These are phyloP conservation scores for Neurospora hispaniola DNA, from an alignment of 495 filamentous ascomycete species.

Conservation along the genomic window DNA sequence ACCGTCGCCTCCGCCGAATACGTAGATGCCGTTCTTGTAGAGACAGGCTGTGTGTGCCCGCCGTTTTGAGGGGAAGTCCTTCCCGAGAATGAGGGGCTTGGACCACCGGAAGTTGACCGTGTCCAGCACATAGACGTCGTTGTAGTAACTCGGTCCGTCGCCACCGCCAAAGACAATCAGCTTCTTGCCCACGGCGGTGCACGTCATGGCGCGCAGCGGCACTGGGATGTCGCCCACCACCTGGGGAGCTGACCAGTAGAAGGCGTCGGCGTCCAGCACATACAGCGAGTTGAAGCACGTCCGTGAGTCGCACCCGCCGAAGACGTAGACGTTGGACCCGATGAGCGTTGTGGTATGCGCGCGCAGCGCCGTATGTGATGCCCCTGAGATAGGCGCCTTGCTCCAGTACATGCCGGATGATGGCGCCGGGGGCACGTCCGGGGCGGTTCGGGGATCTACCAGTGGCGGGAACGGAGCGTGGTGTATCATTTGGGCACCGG, in stretches of 20 bases:
- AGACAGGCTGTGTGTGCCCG: conserved; percentile 55
- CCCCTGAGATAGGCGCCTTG: conserved; percentile 44
- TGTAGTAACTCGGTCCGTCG: conserved; percentile 57
- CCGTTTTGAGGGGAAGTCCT: conserved; percentile 41
- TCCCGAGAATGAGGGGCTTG: conserved; percentile 42
- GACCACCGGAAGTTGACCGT: conserved; percentile 53
- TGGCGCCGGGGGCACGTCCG: conserved; percentile 49
- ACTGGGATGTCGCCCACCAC: conserved; percentile 51
- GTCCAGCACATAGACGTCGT: conserved; percentile 58
- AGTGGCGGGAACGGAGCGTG: conserved; percentile 43
- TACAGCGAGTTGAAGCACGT: conserved; percentile 57
- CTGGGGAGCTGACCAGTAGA: conserved; percentile 49
- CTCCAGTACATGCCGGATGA: conserved; percentile 63
- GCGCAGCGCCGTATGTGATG: conserved; percentile 44
- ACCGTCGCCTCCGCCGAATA: conserved; percentile 57
- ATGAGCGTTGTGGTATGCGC: conserved; percentile 54
- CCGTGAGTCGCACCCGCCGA: conserved; percentile 54
- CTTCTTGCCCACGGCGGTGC: conserved; percentile 55
- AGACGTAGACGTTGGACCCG: conserved; percentile 52
- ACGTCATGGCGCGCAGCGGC: conserved; percentile 55
- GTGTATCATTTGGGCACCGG: conserved; percentile 1
- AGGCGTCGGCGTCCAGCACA: conserved; percentile 54
- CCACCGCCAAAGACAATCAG: conserved; percentile 56
- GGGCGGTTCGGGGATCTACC: conserved; percentile 43
- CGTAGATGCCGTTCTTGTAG: conserved; percentile 55